These are phyloP conservation scores for Leptographium procerum DNA, from an alignment of 2,329 filamentous ascomycete species.

Conservation along the genomic window DNA sequence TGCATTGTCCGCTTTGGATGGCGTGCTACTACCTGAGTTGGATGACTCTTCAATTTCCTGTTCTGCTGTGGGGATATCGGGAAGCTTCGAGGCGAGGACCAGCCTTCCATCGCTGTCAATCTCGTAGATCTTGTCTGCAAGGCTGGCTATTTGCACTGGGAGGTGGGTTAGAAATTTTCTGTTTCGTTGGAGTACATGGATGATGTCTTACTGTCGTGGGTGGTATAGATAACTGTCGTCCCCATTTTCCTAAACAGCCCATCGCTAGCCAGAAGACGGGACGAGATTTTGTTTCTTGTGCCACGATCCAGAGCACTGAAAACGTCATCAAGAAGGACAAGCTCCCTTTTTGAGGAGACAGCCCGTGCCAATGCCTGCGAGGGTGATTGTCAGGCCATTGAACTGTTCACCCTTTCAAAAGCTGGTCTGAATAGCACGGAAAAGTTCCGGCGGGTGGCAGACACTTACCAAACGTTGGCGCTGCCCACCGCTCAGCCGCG, in stretches of 20 bases:
- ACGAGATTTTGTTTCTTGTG: slow-evolving; percentile 7
- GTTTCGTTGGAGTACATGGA: no score
- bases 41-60: neutral
- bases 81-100: neutral
- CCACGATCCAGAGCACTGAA: slow-evolving; percentile 9
- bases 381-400: no score
- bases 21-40: no score
- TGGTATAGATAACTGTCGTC: neutral
- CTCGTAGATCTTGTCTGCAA: slow-evolving; percentile 5
- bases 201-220: no score
- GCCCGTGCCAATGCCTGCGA: no score
- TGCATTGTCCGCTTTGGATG: no score
- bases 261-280: slow-evolving; percentile 4
- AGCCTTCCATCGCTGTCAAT: neutral
- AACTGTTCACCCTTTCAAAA: no score
- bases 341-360: no score
- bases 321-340: slow-evolving; percentile 7
- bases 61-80: neutral
- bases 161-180: no score
- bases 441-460: no score
- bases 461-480: neutral
- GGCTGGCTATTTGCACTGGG: slow-evolving; percentile 6
- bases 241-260: slow-evolving; percentile 6
- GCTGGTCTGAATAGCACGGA: no score
- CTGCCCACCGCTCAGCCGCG: slow-evolving; percentile 19